Evolutionary conservation across 2,329 filamentous ascomycete genomes (phyloP).

Genomic region (Fusarium nurragi): DNA sequence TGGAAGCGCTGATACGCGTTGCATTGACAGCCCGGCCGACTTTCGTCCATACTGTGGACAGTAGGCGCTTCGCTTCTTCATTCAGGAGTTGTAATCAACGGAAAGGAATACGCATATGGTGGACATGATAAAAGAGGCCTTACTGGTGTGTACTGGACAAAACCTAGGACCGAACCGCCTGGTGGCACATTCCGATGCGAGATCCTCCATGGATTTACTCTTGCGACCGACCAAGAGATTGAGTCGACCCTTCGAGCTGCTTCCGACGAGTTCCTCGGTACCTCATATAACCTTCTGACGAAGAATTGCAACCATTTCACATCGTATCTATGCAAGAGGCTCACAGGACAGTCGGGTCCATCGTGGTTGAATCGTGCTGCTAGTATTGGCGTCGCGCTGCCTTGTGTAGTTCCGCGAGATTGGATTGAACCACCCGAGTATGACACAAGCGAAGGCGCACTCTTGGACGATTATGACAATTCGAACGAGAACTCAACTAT

Average conservation of each 20-base stretch:
- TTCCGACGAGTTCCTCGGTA: constrained; percentile 77
- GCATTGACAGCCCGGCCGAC: constrained; percentile 68
- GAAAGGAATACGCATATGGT: constrained; percentile 85
- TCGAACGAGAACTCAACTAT: constrained; percentile 67
- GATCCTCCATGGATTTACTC: constrained; percentile 82
- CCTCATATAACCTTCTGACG: constrained; percentile 81
- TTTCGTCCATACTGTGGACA: constrained; percentile 81
- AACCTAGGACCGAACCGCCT: constrained; percentile 75
- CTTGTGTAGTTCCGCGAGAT: constrained; percentile 82
- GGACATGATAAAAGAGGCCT: constrained; percentile 76
- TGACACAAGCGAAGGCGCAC: constrained; percentile 75
- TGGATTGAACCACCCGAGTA: constrained; percentile 84
- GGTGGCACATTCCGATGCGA: constrained; percentile 80
- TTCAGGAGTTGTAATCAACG: constrained; percentile 83
- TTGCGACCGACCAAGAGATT: constrained; percentile 74
- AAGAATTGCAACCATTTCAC: constrained; percentile 94
- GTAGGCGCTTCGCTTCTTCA: constrained; percentile 82
- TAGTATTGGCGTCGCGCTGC: constrained; percentile 81
- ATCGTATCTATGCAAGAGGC: constrained; percentile 74
- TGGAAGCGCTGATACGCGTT: constrained; percentile 23
- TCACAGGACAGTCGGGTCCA: constrained; percentile 76
- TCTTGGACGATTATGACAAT: constrained; percentile 66
- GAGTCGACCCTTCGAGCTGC: constrained; percentile 73
- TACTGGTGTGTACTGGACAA: constrained; percentile 87
- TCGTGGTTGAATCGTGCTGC: constrained; percentile 84